Conservation (phyloP, 768 basidiomycete species). For the Peribolospora kevripleyi region DNA sequence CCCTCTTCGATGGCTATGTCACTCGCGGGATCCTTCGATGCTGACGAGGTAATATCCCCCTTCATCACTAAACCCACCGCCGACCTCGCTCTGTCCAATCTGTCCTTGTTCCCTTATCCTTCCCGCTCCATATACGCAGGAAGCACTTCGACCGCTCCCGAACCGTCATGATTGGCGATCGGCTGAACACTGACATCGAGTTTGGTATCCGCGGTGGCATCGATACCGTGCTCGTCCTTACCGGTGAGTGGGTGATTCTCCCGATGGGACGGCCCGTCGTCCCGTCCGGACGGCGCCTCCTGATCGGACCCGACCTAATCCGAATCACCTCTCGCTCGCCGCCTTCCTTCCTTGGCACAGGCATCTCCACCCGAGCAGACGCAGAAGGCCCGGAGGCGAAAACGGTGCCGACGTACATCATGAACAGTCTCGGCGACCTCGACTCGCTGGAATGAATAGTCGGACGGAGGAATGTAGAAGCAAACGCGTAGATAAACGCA, state of each 20-base stretch:
- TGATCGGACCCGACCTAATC: neutral
- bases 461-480: too few species aligned
- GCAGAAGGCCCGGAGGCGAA: conserved; percentile 48
- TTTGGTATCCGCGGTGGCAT: conserved; percentile 75
- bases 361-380: conserved; percentile 50
- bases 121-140: conserved; percentile 23
- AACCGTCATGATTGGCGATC: conserved; percentile 89
- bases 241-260: conserved; percentile 30
- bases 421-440: conserved; percentile 49
- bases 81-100: neutral
- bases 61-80: neutral
- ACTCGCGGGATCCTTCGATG: neutral
- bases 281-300: neutral
- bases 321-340: neutral
- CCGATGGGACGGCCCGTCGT: neutral
- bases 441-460: too few species aligned
- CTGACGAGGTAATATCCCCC: neutral
- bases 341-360: conserved; percentile 21
- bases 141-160: conserved; percentile 60
- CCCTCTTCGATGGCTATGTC: neutral
- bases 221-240: conserved; percentile 67
- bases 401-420: conserved; percentile 55
- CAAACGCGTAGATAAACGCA: too few species aligned
- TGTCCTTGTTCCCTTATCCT: neutral
- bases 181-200: conserved; percentile 81